phyloP scores from a whole-genome alignment of 2,329 filamentous ascomycete species.

The Colletotrichum karsti region DNA sequence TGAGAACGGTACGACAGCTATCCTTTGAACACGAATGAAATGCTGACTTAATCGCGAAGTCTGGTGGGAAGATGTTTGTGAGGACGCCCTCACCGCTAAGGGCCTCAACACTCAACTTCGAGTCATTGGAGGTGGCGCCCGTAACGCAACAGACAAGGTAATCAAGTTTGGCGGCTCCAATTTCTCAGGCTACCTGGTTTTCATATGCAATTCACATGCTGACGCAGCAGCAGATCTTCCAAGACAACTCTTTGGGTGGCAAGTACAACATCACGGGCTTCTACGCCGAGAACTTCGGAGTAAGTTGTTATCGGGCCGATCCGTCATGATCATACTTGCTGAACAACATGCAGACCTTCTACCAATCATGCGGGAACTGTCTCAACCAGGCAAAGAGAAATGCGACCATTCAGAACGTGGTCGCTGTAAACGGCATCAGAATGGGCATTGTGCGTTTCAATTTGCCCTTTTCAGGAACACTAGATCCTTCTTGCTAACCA shows the following conservation, averaged over 20 bases:
- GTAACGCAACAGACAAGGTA: conserved; percentile 39
- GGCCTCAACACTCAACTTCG: conserved; percentile 38
- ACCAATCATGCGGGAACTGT: conserved; percentile 39
- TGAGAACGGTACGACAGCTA: conserved; percentile 34
- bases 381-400: conserved; percentile 35
- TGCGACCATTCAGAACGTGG: conserved; percentile 38
- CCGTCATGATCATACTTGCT: accelerated
- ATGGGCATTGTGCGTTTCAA: conserved; percentile 37
- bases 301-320: background rate
- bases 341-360: conserved; percentile 33
- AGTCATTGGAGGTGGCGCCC: conserved; percentile 38
- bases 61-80: conserved; percentile 41
- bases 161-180: too few species aligned
- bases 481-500: background rate
- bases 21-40: too few species aligned
- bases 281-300: conserved; percentile 37
- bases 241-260: conserved; percentile 39
- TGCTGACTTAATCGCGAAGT: conserved; percentile 19
- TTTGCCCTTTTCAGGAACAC: too few species aligned
- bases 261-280: conserved; percentile 42
- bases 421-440: conserved; percentile 33
- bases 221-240: conserved; percentile 33
- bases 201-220: background rate
- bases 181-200: too few species aligned
- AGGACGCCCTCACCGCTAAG: conserved; percentile 38